Evolutionary conservation across 1,284 basidiomycete genomes (phyloP).

Genomic region (Leccinum ponderosum): DNA sequence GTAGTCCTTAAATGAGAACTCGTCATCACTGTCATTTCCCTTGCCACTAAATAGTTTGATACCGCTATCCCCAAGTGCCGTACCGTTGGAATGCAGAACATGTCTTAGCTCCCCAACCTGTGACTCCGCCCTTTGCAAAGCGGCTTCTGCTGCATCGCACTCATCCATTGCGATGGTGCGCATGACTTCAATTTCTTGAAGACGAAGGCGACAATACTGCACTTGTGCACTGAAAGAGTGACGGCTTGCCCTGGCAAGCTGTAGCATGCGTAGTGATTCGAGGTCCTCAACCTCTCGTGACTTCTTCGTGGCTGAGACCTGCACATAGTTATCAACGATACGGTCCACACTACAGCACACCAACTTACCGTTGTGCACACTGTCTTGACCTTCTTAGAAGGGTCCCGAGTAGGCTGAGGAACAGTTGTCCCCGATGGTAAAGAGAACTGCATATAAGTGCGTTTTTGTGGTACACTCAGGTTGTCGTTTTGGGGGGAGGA

Average conservation of each 20-base stretch:
- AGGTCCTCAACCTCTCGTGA: not conserved
- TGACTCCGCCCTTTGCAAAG: not conserved
- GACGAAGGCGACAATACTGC: not conserved
- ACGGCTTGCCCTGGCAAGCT: not conserved
- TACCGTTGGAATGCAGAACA: not conserved
- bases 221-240: not conserved
- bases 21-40: not conserved
- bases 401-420: not conserved
- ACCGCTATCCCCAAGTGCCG: not conserved
- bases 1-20: not conserved
- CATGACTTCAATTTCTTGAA: conserved; percentile 1
- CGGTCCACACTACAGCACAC: not conserved
- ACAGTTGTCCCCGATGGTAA: not conserved
- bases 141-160: not conserved
- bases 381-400: not conserved
- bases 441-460: not conserved
- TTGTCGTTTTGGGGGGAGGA: not conserved
- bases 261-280: not conserved
- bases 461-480: not conserved
- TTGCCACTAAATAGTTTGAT: not conserved
- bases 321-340: not conserved
- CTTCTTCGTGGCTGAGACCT: not conserved
- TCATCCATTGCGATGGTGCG: not conserved
- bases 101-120: not conserved
- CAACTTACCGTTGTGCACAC: not conserved